Evolutionary conservation across 139 green algal species (phyloP).

Genomic region (Desmodesmus armatus): DNA sequence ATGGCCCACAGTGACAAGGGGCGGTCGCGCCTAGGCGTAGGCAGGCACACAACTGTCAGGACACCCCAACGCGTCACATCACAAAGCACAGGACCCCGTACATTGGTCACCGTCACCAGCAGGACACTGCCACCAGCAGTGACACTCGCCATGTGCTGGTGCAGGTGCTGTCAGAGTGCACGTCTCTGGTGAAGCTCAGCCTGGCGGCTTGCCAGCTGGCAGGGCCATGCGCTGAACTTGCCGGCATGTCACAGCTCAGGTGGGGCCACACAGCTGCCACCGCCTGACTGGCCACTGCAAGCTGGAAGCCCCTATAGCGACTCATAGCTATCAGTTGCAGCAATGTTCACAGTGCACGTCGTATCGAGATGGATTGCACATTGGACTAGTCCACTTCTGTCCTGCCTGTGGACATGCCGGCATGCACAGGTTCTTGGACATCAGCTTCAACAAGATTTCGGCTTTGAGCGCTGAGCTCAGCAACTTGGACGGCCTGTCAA

Average conservation of each 20-base stretch:
- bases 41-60: no score
- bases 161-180: conserved; percentile 7
- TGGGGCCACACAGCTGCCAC: neutral
- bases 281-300: neutral
- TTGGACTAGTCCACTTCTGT: no score
- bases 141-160: no score
- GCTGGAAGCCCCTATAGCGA: no score
- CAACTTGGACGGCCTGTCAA: conserved; percentile 44
- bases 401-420: neutral
- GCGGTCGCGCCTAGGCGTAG: no score
- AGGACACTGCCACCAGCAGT: no score
- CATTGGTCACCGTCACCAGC: no score
- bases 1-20: no score
- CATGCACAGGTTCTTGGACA: conserved; percentile 46
- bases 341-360: no score
- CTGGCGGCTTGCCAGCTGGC: conserved; percentile 38
- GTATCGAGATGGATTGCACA: no score
- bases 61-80: no score
- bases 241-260: conserved; percentile 1
- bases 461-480: conserved; percentile 23
- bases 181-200: conserved; percentile 19
- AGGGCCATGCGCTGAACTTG: neutral
- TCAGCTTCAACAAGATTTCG: conserved; percentile 45
- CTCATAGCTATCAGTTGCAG: neutral
- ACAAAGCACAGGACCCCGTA: no score